phyloP scores from a whole-genome alignment of 2,329 filamentous ascomycete species.

The Microdochium nivale region DNA sequence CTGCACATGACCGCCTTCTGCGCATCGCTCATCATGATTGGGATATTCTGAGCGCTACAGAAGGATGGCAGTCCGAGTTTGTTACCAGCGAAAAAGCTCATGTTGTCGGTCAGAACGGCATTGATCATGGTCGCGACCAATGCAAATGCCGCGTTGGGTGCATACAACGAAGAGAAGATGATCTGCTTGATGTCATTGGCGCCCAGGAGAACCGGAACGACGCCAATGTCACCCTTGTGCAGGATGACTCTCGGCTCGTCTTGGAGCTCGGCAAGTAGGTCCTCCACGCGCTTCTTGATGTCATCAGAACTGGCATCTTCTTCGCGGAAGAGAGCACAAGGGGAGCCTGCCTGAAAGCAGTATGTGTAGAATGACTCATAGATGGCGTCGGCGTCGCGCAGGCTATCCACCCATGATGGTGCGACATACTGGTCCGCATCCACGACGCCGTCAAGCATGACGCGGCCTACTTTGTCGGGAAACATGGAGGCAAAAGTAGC shows the following conservation, averaged over 20 bases:
- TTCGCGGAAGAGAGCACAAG: constrained; percentile 27
- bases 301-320: constrained; percentile 20
- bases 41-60: constrained; percentile 13
- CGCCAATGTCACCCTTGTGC: constrained; percentile 8
- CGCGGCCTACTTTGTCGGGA: constrained; percentile 29
- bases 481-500: constrained; percentile 31
- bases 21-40: constrained; percentile 17
- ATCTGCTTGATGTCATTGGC: constrained; percentile 25
- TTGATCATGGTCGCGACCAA: constrained; percentile 23
- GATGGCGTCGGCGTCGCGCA: constrained; percentile 36
- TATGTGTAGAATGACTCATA: constrained; percentile 35
- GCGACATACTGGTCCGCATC: constrained; percentile 32
- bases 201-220: constrained; percentile 26
- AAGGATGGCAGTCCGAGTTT: constrained; percentile 5
- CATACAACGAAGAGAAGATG: constrained; percentile 25
- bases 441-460: constrained; percentile 28
- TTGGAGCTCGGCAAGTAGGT: constrained; percentile 21
- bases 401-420: constrained; percentile 27
- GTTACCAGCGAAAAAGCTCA: constrained; percentile 4
- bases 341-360: constrained; percentile 33
- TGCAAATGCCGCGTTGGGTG: constrained; percentile 21
- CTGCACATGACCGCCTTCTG: constrained; percentile 21
- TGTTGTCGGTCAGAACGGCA: constrained; percentile 14
- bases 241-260: constrained; percentile 23
- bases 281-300: constrained; percentile 18